Evolutionary conservation across 192 early-diverging fungal species (phyloP), one percentile per base, ranked within the genome.

Genomic region (Podila epigama): DNA sequence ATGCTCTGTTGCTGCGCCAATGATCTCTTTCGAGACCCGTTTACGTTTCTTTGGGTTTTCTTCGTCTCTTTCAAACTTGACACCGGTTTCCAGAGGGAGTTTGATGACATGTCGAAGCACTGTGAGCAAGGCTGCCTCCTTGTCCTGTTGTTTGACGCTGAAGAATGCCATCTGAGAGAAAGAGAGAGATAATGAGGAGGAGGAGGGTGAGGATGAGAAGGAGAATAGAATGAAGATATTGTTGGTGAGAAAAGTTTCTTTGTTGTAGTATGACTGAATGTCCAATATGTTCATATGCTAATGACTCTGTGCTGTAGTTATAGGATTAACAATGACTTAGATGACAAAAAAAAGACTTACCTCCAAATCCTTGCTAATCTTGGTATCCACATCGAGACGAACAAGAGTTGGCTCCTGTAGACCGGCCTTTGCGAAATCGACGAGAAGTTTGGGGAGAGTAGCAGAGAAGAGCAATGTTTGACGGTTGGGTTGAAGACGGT

Each of bases 371-470:
- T 86, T 85, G 62, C 91, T 93, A 82, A 98, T 93, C 84, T 98
- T 99, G 52, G 94, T 91, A 60, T 99, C 97, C 5, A 91, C 92
- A 68, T 99, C 97, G 54, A 99, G 79, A 73, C 97, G 91, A 20
- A 99, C 90, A 16, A 99, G 85, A 31, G 91, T 92, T 0, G 97
- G 97, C 55, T 98, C 94, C 65, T 91, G 92, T 58, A 99, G 80
- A 42, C 97, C 97, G 3, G 97, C 96, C 73, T 95, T 96, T 51
- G 97, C 97, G 83, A 99, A 99, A 64, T 99, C 97, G 2, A 96
- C 95, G 13, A 99, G 81, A 27, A 92, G 86, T 68, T 92, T 92
- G 34, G 97, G 97, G 18, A 99, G 85, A 13, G 97, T 99, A 2
- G 97, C 97, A 31, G 96, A 98, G 75, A 99, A 99, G 34, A 99